Conservation (phyloP, 768 basidiomycete species). For the Melanogaster broomeanus region DNA sequence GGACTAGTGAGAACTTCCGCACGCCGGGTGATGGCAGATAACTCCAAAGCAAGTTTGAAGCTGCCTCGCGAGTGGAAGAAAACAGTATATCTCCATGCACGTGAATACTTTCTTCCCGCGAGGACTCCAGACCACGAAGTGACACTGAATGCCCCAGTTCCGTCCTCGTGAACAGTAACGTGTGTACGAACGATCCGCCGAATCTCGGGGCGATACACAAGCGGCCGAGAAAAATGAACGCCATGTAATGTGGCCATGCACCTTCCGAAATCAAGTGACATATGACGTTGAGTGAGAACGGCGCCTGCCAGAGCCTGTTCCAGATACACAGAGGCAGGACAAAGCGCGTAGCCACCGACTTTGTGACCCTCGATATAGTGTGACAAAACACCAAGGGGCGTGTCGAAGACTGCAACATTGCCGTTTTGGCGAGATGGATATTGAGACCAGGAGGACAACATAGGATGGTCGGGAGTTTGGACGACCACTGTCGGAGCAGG, state of each 20-base stretch:
- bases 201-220: conserved; percentile 45
- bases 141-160: conserved; percentile 46
- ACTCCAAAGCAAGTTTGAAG: conserved; percentile 39
- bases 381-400: conserved; percentile 46
- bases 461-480: conserved; percentile 29
- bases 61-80: conserved; percentile 31
- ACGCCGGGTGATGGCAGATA: conserved; percentile 37
- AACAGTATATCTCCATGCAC: conserved; percentile 49
- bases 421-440: conserved; percentile 37
- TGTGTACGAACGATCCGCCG: conserved; percentile 38
- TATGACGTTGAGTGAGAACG: conserved; percentile 35
- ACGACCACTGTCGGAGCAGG: conserved; percentile 1
- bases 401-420: conserved; percentile 52
- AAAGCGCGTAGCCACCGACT: conserved; percentile 57
- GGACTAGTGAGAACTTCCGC: conserved; percentile 34
- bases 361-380: conserved; percentile 54
- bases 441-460: conserved; percentile 45
- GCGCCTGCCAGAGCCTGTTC: conserved; percentile 55
- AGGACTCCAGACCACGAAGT: conserved; percentile 39
- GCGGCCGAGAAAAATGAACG: conserved; percentile 52
- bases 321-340: conserved; percentile 67
- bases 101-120: conserved; percentile 39
- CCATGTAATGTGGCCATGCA: conserved; percentile 40
- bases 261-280: conserved; percentile 33
- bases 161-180: conserved; percentile 38